Evolutionary conservation across 2,329 filamentous ascomycete species (phyloP).

Genomic region (Ceratocystis destructans): DNA sequence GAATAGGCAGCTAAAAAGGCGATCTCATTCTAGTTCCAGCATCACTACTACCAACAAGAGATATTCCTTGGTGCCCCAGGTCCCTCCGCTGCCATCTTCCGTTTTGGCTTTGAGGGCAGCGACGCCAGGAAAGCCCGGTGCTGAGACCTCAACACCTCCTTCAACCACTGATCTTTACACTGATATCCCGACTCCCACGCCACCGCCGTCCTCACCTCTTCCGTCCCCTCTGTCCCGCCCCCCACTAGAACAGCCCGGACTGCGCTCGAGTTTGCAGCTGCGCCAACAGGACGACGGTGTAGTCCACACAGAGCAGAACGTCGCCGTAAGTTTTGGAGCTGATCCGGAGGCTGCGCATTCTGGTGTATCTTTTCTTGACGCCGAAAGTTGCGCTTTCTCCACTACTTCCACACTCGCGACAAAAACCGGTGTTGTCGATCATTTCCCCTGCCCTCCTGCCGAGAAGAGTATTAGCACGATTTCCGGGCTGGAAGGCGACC

Average conservation of each 20-base stretch:
- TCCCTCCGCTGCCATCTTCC: slow-evolving; percentile 1
- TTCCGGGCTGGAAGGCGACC: background rate
- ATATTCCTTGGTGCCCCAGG: background rate
- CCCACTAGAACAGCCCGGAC: background rate
- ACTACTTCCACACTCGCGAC: background rate
- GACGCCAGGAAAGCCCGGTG: background rate
- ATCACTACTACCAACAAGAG: background rate
- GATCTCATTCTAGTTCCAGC: background rate
- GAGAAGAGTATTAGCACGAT: background rate
- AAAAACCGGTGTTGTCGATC: background rate
- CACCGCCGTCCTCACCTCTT: background rate
- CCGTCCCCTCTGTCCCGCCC: background rate
- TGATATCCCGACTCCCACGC: background rate
- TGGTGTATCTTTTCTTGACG: slow-evolving; percentile 1
- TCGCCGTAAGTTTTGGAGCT: background rate
- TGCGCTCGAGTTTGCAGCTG: background rate
- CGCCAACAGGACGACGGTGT: background rate
- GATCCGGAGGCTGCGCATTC: slow-evolving; percentile 10
- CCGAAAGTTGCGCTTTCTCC: background rate
- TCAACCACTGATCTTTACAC: background rate
- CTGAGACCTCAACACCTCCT: background rate
- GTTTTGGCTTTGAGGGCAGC: background rate
- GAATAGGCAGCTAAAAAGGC: background rate
- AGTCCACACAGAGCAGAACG: background rate
- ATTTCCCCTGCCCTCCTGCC: background rate